These are phyloP conservation scores for Ophiognomonia clavigignenti-juglandacearum DNA, from an alignment of 2,329 filamentous ascomycete genomes.

Conservation along the genomic window DNA sequence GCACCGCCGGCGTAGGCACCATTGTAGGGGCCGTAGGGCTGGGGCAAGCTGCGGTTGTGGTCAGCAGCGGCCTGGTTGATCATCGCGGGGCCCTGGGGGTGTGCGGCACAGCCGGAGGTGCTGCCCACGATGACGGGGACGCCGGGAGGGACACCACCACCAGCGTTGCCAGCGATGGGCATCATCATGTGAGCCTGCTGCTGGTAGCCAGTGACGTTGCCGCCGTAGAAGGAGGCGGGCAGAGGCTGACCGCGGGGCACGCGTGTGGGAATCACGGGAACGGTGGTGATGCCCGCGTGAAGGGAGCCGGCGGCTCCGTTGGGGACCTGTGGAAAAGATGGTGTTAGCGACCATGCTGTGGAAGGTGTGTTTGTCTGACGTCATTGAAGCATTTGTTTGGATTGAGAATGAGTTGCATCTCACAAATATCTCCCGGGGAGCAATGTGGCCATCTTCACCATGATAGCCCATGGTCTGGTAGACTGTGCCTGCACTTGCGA, in stretches of 20 bases:
- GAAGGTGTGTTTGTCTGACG: not conserved
- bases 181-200: slow-evolving; percentile 15
- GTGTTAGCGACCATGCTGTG: slow-evolving; percentile 15
- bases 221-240: slow-evolving; percentile 7
- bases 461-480: slow-evolving; percentile 6
- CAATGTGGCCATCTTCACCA: slow-evolving; percentile 1
- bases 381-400: not conserved
- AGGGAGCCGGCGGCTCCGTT: slow-evolving; percentile 17
- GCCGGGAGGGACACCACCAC: slow-evolving; percentile 13
- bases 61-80: slow-evolving; percentile 19
- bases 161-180: slow-evolving; percentile 1
- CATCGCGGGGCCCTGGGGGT: slow-evolving; percentile 31
- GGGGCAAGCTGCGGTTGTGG: no score
- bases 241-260: slow-evolving; percentile 21
- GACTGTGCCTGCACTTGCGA: slow-evolving; percentile 14
- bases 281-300: slow-evolving; percentile 16
- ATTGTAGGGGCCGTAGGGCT: no score
- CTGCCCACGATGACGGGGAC: slow-evolving; percentile 11
- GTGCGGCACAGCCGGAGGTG: slow-evolving; percentile 16
- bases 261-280: slow-evolving; percentile 17
- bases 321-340: slow-evolving; percentile 12
- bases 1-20: no score
- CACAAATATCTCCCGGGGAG: slow-evolving; percentile 12
- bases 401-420: slow-evolving; percentile 4
- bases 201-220: not conserved